Evolutionary conservation across 306 rosid genomes (phyloP), one percentile per base, ranked within the genome.

Genomic region (Malus fusca): DNA sequence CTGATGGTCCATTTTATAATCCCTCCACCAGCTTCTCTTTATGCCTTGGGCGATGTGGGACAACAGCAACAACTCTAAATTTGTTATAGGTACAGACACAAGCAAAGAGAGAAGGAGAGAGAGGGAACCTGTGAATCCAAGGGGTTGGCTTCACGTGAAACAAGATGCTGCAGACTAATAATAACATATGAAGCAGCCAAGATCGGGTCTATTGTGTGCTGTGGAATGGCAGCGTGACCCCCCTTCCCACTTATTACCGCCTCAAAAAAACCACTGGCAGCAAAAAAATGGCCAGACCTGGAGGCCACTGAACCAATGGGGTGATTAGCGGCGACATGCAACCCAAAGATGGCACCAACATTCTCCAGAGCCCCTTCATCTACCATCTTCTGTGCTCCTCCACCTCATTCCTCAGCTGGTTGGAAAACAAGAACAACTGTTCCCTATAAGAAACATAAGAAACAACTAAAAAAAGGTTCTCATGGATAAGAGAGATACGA

Each of bases 341-440:
- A 48, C 35, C 92, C 98, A 61, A 93, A 93, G 55, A 93, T 91
- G 76, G 96, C 94, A 58, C 84, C 74, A 69, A 90, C 81, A 64
- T 87, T 84, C 53, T 90, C 87, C 62, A 93, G 68, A 8, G 73
- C 91, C 28, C 94, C 96, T 14, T 86, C 74, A 15, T 88, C 91
- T 78, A 91, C 22, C 73, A 93, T 80, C 85, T 78, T 78, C 87
- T 87, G 88, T 30, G 97, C 98, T 79, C 98, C 98, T 43, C 82
- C 91, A 64, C 90, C 84, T 76, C 97, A 94, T 87, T 93, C 98
- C 85, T 93, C 98, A 35, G 98, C 98, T 35, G 97, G 97, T 90
- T 91, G 98, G 81, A 93, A 93, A 82, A 93, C 88, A 74, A 93
- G 97, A 78, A 91, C 85, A 17, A 90, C 86, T 14, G 98, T 93